Conservation (phyloP, 441 rosid genomes). For the Erysimum cheiri region DNA sequence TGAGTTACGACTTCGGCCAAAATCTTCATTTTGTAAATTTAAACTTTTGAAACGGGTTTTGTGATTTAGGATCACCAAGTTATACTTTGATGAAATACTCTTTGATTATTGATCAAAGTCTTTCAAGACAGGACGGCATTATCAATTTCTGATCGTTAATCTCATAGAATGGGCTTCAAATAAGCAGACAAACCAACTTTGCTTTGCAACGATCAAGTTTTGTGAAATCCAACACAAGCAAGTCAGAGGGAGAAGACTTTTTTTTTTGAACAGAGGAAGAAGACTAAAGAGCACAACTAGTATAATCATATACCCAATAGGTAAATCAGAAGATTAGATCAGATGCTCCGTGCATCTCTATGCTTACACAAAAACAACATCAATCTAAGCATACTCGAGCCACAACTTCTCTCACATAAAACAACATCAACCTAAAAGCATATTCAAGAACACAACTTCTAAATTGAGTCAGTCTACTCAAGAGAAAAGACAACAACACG, state of each 20-base stretch:
- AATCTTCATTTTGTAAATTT: neutral
- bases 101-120: neutral
- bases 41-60: neutral
- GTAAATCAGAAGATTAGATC: neutral
- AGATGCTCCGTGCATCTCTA: neutral
- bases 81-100: neutral
- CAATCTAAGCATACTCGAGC: neutral
- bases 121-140: neutral
- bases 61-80: neutral
- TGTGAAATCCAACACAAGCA: neutral
- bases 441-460: no score
- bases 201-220: no score
- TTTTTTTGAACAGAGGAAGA: no score
- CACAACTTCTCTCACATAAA: no score
- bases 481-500: no score
- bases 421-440: no score
- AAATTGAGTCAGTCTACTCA: no score
- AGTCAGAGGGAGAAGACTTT: neutral
- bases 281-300: neutral
- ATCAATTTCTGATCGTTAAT: no score
- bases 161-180: no score
- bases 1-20: neutral
- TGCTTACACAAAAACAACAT: neutral
- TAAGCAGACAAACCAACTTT: neutral
- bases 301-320: neutral